Conservation (phyloP, 306 rosid species). For the Ammopiptanthus mongolicus region DNA sequence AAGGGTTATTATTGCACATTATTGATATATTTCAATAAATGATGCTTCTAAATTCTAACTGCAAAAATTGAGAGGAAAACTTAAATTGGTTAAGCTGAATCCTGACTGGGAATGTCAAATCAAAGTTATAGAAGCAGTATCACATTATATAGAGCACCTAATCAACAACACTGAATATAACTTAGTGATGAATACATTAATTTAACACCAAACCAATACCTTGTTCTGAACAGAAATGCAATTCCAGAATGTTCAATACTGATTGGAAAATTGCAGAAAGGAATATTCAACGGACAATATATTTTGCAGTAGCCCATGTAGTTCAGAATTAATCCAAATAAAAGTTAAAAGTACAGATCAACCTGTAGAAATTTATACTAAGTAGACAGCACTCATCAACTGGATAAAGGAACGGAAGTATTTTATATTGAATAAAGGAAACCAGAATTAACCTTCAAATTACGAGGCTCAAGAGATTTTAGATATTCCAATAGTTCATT, state of each 20-base stretch:
- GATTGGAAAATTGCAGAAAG: slow-evolving; percentile 1
- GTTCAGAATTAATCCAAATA: slow-evolving; percentile 1
- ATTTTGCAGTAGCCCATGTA: not conserved
- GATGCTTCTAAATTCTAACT: not conserved
- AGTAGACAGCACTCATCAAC: not conserved
- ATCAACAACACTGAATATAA: not conserved
- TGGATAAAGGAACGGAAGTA: slow-evolving; percentile 1
- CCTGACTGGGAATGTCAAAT: slow-evolving; percentile 1
- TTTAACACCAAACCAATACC: slow-evolving; percentile 6
- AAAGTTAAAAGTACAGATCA: not conserved
- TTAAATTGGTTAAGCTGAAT: not conserved
- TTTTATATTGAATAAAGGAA: not conserved
- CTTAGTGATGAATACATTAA: not conserved
- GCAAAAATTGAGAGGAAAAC: slow-evolving; percentile 1
- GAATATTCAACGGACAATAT: not conserved
- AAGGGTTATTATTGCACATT: not conserved
- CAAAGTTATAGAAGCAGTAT: not conserved
- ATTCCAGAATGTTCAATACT: not conserved
- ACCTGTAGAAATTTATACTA: not conserved
- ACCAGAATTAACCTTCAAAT: slow-evolving; percentile 58
- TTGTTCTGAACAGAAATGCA: not conserved
- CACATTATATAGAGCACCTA: slow-evolving; percentile 5
- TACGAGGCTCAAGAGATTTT: slow-evolving; percentile 93
- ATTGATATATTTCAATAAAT: not conserved
- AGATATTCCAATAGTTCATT: slow-evolving; percentile 90